These are phyloP conservation scores for Teratosphaeria pseudoeucalypti DNA, from an alignment of 2,329 filamentous ascomycete genomes.

Conservation along the genomic window DNA sequence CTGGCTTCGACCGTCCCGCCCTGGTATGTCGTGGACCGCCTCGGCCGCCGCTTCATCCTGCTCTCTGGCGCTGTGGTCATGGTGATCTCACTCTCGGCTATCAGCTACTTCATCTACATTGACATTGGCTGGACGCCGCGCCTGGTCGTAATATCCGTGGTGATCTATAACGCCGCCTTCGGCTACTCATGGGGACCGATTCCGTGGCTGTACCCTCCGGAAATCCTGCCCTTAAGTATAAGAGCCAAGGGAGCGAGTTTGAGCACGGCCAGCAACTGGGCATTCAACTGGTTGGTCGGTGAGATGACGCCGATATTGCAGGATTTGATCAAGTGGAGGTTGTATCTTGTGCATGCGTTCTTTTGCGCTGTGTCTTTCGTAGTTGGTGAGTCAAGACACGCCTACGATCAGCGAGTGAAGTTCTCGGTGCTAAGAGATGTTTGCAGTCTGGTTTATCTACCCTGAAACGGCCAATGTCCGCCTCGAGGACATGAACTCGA, in stretches of 20 bases:
- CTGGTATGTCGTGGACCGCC: slow-evolving; percentile 91
- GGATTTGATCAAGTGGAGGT: slow-evolving; percentile 81
- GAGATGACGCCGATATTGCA: slow-evolving; percentile 91
- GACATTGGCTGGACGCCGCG: slow-evolving; percentile 68
- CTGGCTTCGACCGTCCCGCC: slow-evolving; percentile 85
- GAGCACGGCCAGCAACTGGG: slow-evolving; percentile 95
- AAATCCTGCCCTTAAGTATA: slow-evolving; percentile 93
- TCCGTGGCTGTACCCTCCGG: slow-evolving; percentile 96
- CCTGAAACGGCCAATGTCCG: slow-evolving; percentile 93
- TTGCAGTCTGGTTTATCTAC: slow-evolving; percentile 86
- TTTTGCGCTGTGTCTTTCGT: slow-evolving; percentile 94
- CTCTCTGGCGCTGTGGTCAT: slow-evolving; percentile 83
- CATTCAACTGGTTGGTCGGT: slow-evolving; percentile 94
- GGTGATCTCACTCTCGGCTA: slow-evolving; percentile 74
- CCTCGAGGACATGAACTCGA: slow-evolving; percentile 88
- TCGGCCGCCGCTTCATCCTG: slow-evolving; percentile 81
- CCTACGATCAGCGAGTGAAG: neutral
- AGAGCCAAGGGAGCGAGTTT: slow-evolving; percentile 93
- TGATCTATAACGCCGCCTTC: slow-evolving; percentile 97
- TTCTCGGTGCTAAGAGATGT: slow-evolving; percentile 5
- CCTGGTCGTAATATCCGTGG: slow-evolving; percentile 86
- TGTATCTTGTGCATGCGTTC: slow-evolving; percentile 92
- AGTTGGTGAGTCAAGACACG: slow-evolving; percentile 59
- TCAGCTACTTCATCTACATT: slow-evolving; percentile 92
- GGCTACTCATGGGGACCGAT: slow-evolving; percentile 97